Base-by-base conservation (phyloP, 1,284 basidiomycete genomes). In the Grifola frondosa region DNA sequence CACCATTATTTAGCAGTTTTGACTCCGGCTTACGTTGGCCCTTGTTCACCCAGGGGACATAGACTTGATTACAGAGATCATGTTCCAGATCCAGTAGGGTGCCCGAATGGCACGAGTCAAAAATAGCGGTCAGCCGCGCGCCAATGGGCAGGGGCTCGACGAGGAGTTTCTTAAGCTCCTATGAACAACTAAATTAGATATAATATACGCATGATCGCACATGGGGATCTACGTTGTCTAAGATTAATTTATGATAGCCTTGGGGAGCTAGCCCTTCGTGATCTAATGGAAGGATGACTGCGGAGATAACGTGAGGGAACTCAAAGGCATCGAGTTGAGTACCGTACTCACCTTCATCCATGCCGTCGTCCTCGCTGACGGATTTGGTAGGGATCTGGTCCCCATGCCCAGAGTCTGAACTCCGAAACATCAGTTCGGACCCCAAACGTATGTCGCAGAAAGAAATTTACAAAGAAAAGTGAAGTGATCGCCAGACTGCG, bases 41-140 rank as follows among this genome's bases (percentile, higher is more conserved):
- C 48, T 73, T 73, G 29, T 69, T 71, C 6, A 68, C 47, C 71
- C 73, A 75, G 1, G 74, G 74, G 5, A 71, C 67, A 44, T 69
- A 75, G 2, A 74, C 65, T 3, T 64, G 56, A 46, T 77, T 75
- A 47, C 73, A 77, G 0, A 67, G 61, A 44, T 67, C 66, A 50
- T 77, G 73, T 3, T 68, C 62, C 5, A 75, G 60, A 48, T 75
- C 73, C 4, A 76, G 59, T 22, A 77, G 44, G 0, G 73, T 73
- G 0, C 68, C 73, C 1, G 73, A 74, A 45, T 75, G 72, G 44
- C 73, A 75, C 0, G 72, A 70, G 52, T 76, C 74, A 39, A 76
- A 69, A 23, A 77, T 63, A 5, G 74, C 71, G 5, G 71, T 65
- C 10, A 77, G 60, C 26, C 64, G 63, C 37, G 64, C 63, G 9